Conservation (phyloP, 257 asterid species). For the Hygrophila difformis region DNA sequence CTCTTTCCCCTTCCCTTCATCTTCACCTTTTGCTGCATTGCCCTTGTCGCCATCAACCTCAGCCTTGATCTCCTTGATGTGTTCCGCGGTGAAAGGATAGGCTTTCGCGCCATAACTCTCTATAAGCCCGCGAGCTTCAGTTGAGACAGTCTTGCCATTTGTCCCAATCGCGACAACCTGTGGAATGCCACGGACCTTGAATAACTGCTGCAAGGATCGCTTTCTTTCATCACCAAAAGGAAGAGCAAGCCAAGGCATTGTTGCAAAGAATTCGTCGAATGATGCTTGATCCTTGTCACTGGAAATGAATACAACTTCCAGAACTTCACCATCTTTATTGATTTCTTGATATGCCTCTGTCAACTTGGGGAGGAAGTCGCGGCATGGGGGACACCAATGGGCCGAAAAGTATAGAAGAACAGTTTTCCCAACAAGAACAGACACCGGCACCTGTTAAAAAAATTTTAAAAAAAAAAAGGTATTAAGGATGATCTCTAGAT, state of each 20-base stretch:
- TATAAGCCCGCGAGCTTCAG: constrained; percentile 46
- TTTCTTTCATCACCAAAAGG: constrained; percentile 59
- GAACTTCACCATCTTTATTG: constrained; percentile 29
- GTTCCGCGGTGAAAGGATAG: constrained; percentile 67
- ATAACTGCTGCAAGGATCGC: constrained; percentile 29
- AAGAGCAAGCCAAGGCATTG: constrained; percentile 82
- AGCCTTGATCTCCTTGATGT: constrained; percentile 54
- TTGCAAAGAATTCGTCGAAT: constrained; percentile 53
- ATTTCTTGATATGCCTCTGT: constrained; percentile 40
- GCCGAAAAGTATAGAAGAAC: constrained; percentile 73
- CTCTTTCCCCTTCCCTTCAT: constrained; percentile 4
- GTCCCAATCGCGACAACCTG: constrained; percentile 64
- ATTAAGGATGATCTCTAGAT: too few species aligned
- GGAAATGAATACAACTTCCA: constrained; percentile 67
- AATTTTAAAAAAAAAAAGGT: too few species aligned
- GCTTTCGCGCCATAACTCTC: constrained; percentile 54
- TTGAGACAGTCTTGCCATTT: constrained; percentile 54
- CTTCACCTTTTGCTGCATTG: constrained; percentile 56
- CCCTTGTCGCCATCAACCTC: constrained; percentile 52
- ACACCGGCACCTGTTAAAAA: constrained; percentile 43
- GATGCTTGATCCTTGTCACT: constrained; percentile 60
- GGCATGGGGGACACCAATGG: constrained; percentile 87
- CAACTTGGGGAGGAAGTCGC: constrained; percentile 64
- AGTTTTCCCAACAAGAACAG: constrained; percentile 61
- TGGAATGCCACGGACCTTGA: constrained; percentile 77